A percentile compares a stretch with the other conserved stretches of the same genome.
Conservation (phyloP, 192 early-diverging fungal species). For the Phlyctochytrium arcticum region DNA sequence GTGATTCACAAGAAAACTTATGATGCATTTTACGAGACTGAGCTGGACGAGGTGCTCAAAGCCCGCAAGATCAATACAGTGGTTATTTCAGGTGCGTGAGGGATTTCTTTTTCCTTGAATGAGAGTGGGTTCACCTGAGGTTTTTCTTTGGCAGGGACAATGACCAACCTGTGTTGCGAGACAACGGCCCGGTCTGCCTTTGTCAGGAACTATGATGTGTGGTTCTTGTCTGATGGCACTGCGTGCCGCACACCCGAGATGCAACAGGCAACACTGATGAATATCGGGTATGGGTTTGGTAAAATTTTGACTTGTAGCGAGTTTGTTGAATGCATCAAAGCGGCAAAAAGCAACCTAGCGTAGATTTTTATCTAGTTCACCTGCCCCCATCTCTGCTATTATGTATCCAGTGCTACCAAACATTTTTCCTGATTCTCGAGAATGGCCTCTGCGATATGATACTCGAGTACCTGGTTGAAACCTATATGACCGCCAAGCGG, state of each 20-base stretch:
- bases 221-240: background rate
- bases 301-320: background rate
- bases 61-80: background rate
- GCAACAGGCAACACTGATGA: background rate
- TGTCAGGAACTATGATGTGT: background rate
- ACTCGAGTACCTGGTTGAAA: too few relatives aligned
- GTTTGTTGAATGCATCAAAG: too few relatives aligned
- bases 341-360: too few relatives aligned
- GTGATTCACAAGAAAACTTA: background rate
- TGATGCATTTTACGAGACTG: background rate
- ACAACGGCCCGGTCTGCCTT: slow-evolving; percentile 3
- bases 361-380: too few relatives aligned
- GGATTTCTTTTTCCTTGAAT: background rate
- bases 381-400: too few relatives aligned
- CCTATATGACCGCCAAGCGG: too few relatives aligned
- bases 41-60: background rate
- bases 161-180: background rate
- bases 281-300: background rate
- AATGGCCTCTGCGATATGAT: too few relatives aligned
- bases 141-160: background rate
- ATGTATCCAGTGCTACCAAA: too few relatives aligned
- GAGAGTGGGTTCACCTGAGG: background rate
- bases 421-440: too few relatives aligned
- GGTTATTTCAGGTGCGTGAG: background rate
- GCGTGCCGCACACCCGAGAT: background rate